A percentile compares a stretch with the other conserved stretches of the same genome.
Evolutionary conservation across 192 early-diverging fungal species (phyloP).

Genomic region (Gonapodya sp.): DNA sequence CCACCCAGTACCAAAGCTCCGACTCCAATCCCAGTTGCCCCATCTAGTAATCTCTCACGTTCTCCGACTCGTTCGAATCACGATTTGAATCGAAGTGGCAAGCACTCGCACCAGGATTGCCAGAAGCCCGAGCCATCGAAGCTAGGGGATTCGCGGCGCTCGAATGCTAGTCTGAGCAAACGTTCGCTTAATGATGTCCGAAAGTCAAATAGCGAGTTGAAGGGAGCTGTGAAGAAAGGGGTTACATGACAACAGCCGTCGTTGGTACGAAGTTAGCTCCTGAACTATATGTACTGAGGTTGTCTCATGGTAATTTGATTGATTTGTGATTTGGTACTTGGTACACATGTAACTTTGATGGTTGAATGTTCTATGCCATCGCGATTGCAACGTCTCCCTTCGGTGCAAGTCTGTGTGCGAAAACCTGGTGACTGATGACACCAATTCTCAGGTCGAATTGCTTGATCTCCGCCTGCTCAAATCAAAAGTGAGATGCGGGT

Average conservation of each 20-base stretch:
- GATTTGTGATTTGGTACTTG: not conserved
- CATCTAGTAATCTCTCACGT: not conserved
- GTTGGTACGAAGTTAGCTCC: no score
- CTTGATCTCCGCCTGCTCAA: conserved; percentile 36
- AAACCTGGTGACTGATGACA: conserved; percentile 36
- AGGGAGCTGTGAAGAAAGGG: no score
- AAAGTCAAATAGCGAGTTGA: not conserved
- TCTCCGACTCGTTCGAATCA: not conserved
- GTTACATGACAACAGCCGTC: no score
- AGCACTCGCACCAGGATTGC: not conserved
- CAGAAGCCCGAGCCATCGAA: not conserved
- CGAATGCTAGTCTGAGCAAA: not conserved
- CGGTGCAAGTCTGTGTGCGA: not conserved
- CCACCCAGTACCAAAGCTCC: not conserved
- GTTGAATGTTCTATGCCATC: not conserved
- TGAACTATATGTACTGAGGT: no score
- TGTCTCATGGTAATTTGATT: no score
- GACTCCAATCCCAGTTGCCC: not conserved
- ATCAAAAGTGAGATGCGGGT: not conserved
- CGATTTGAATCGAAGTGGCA: not conserved
- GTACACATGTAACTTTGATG: not conserved
- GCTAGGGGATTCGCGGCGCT: not conserved
- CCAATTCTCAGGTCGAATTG: conserved; percentile 51
- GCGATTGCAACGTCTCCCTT: not conserved
- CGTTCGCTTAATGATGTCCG: not conserved